Conservation (phyloP, 495 filamentous ascomycete species). For the Antarctomyces pellizariae region DNA sequence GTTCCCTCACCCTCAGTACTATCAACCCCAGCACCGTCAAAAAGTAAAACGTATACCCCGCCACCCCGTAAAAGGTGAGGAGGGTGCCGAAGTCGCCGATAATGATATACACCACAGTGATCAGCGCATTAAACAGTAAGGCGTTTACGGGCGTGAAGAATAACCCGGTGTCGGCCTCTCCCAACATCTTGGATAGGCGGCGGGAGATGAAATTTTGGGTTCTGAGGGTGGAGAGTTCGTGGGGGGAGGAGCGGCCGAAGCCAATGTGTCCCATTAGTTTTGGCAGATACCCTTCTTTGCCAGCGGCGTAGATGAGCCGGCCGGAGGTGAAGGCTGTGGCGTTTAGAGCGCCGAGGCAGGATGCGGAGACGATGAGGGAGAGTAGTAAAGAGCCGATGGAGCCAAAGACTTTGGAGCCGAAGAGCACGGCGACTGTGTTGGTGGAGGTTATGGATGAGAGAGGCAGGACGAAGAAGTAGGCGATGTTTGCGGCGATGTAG, state of each 20-base stretch:
- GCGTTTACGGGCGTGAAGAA: conserved; percentile 82
- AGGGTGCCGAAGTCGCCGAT: conserved; percentile 83
- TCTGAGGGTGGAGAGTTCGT: conserved; percentile 20
- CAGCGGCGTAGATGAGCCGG: conserved; percentile 79
- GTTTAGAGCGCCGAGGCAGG: conserved; percentile 82
- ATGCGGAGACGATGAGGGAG: conserved; percentile 69
- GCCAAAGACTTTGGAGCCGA: conserved; percentile 79
- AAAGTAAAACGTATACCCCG: conserved; percentile 93
- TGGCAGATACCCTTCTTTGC: conserved; percentile 87
- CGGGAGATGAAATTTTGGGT: conserved; percentile 34
- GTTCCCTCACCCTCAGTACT: conserved; percentile 71
- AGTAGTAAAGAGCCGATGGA: conserved; percentile 58
- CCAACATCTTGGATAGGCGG: conserved; percentile 30
- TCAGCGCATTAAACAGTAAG: conserved; percentile 48
- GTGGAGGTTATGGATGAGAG: conserved; percentile 49
- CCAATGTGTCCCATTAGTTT: conserved; percentile 65
- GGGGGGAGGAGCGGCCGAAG: conserved; percentile 22
- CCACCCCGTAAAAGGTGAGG: conserved; percentile 90
- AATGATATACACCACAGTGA: conserved; percentile 54
- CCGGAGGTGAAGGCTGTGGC: conserved; percentile 85
- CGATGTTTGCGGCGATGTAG: conserved; percentile 75
- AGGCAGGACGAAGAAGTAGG: conserved; percentile 92
- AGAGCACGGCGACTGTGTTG: conserved; percentile 87
- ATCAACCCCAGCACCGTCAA: conserved; percentile 84
- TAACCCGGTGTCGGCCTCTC: conserved; percentile 33